phyloP scores from a whole-genome alignment of 192 early-diverging fungal species.

The Podila clonocystis region DNA sequence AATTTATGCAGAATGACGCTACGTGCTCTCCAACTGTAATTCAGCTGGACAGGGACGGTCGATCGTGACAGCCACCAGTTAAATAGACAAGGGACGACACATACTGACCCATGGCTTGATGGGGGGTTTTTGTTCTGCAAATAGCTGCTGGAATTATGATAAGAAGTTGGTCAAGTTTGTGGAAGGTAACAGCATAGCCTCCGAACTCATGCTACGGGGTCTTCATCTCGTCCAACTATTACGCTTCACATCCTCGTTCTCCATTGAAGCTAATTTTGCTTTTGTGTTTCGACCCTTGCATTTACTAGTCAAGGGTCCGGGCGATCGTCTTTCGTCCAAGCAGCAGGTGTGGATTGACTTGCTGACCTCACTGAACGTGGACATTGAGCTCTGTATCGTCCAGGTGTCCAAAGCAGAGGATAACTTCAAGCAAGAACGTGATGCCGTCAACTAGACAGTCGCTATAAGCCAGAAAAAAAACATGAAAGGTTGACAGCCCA shows the following conservation, averaged over 20 bases:
- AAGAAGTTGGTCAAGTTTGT: conserved; percentile 67
- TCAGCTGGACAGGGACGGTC: too few species aligned
- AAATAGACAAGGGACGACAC: too few species aligned
- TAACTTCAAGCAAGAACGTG: conserved; percentile 28
- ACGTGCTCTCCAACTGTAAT: not conserved
- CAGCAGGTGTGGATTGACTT: conserved; percentile 76
- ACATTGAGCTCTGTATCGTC: conserved; percentile 72
- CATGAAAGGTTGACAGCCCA: too few species aligned
- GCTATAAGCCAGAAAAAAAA: too few species aligned
- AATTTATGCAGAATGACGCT: not conserved
- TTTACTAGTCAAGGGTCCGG: conserved; percentile 70
- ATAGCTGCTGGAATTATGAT: conserved; percentile 69
- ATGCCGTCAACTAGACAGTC: conserved; percentile 2
- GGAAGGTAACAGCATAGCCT: conserved; percentile 54
- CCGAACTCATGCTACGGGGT: not conserved
- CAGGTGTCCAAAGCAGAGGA: conserved; percentile 55
- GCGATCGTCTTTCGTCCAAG: conserved; percentile 72
- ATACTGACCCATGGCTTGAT: not conserved
- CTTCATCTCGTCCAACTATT: not conserved
- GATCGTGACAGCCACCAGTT: too few species aligned
- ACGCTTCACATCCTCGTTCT: not conserved
- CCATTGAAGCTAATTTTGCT: not conserved
- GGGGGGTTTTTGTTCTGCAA: not conserved
- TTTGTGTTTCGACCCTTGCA: not conserved
- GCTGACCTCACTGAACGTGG: conserved; percentile 58